These are phyloP conservation scores for Phytophthora pluvialis DNA, from an alignment of 352 stramenopile species.

Conservation along the genomic window DNA sequence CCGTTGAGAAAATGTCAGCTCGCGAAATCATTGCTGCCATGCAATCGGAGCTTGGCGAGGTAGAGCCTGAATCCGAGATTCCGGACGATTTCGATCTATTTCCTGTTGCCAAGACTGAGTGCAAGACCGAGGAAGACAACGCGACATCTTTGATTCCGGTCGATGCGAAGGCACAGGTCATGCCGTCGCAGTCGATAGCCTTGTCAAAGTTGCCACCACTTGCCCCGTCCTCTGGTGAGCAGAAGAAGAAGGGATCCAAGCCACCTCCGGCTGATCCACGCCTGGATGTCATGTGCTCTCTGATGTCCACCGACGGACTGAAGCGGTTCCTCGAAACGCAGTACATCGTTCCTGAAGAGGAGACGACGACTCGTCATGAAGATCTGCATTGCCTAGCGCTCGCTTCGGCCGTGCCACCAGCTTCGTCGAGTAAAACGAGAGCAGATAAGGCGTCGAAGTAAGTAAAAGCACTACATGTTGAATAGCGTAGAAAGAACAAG, in stretches of 20 bases:
- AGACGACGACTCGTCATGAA: conserved; percentile 46
- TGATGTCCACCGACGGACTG: conserved; percentile 75
- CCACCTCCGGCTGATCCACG: conserved; percentile 38
- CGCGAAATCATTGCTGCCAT: conserved; percentile 63
- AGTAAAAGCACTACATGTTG: conserved; percentile 1
- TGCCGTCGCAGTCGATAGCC: conserved; percentile 3
- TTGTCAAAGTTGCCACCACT: conserved; percentile 24
- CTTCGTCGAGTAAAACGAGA: conserved; percentile 17
- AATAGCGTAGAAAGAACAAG: background rate
- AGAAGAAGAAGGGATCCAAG: conserved; percentile 29
- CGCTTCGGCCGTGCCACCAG: conserved; percentile 36
- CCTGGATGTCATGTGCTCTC: conserved; percentile 82
- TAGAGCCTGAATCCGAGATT: conserved; percentile 25
- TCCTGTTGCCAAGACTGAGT: conserved; percentile 21
- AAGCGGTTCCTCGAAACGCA: conserved; percentile 68
- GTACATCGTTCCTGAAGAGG: conserved; percentile 49
- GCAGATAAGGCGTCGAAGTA: conserved; percentile 10
- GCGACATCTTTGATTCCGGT: background rate
- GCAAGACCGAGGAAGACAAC: conserved; percentile 13
- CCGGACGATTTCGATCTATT: conserved; percentile 26
- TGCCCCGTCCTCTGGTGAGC: conserved; percentile 6
- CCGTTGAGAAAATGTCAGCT: conserved; percentile 48
- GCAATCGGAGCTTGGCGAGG: conserved; percentile 45
- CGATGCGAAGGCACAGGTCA: conserved; percentile 7
- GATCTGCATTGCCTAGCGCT: conserved; percentile 65